Base-by-base conservation (phyloP, 345 rosid genomes). In the Brassica nigra region DNA sequence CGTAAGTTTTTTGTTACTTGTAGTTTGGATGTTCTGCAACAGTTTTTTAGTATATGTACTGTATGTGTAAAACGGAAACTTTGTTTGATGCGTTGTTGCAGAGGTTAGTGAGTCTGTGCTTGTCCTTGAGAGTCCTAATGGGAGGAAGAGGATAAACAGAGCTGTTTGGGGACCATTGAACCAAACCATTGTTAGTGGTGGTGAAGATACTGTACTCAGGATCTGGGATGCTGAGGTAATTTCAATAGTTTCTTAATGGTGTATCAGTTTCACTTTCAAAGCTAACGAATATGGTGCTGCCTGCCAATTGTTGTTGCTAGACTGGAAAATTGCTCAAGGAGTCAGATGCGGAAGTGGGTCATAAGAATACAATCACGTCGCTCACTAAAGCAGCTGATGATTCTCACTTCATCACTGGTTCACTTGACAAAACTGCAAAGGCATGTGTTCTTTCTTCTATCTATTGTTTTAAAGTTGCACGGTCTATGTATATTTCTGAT, bases 81-180 rank as follows among this genome's bases (percentile, higher is more conserved):
- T 27, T 73, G 54, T 66, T 66, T 67, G 30, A 66, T 80, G 15
- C 62, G 16, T 23, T 81, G 70, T 28, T 76, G 74, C 87, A 95
- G 99, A 93, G 87, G 66, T 61, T 59, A 86, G 75, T 59, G 96
- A 95, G 8, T 93, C 99, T 27, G 85, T 83, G 37, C 90, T 88
- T 14, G 74, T 89, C 69, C 76, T 95, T 73, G 82, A 82, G 75
- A 96, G 89, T 7, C 92, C 90, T n/a, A 90, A 89, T 44, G 96
- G 97, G 78, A 90, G 92, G 87, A 78, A 71, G 83, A 74, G 76
- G 79, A 93, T 92, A 18, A 91, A 88, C 62, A 86, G 98, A 83
- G 98, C 99, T 63, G 90, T 93, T 62, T 95, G 99, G 99, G 99
- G 99, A 14, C 96, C 97, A 0, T 73, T 95, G 59, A 91, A 95